Base-by-base conservation (phyloP, 257 asterid species). In the Solanum medicagineum region DNA sequence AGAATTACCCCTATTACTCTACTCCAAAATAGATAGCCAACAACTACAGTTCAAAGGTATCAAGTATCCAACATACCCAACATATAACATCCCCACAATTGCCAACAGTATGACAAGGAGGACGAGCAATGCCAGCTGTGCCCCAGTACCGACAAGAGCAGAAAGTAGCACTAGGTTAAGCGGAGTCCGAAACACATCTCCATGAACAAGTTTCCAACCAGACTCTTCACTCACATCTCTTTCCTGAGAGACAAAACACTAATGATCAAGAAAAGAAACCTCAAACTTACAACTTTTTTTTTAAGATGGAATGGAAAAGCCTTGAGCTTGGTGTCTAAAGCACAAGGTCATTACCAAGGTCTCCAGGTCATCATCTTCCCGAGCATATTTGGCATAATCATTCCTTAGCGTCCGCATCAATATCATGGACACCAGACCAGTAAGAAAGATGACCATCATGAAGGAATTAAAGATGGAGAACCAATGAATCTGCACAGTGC, bases 401-500 rank as follows among this genome's bases (percentile, higher is more conserved):
- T 96, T 94, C 80, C 99, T 94, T 59, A 96, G 91, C 55, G 99
- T 96, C 53, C 98, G 96, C 98, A 96, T 94, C 87, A 96, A 89
- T 87, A 96, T 96, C 99, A 96, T 96, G 10, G 99, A 96, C 60
- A 96, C 99, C 92, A 96, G 85, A 29, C 99, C 99, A 81, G 98
- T 94, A 45, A 96, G 98, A 93, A 96, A 96, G 87, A 96, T 96
- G 68, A 96, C 99, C 99, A 96, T 96, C 99, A 96, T 94, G 94
- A 96, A 96, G 81, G 99, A 96, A 89, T 96, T 96, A 83, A 96
- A 95, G 66, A 96, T 94, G 63, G 99, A 96, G 89, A 96, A 96
- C 98, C 98, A 96, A 87, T 96, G 99, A 84, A 96, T 96, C 99
- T 96, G 97, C 90, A 91, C 73, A 75, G 42, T 13, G 84, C 80